Percentiles rank a stretch among this genome's conserved stretches.
Conservation (phyloP, 257 asterid species). For the Gynochthodes officinalis region DNA sequence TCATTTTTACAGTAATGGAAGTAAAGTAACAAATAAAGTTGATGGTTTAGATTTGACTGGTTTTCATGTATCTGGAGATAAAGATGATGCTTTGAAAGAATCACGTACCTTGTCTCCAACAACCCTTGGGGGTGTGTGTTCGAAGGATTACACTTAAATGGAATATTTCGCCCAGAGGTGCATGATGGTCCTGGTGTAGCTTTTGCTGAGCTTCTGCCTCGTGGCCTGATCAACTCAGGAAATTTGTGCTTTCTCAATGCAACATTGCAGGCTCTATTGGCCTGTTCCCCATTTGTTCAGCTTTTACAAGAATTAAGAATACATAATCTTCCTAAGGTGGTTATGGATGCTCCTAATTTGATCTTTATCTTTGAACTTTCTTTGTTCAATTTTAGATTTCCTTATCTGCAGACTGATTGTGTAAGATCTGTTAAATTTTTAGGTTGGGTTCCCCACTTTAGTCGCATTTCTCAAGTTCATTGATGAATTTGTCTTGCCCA, state of each 20-base stretch:
- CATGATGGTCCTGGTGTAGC: slow-evolving; percentile 35
- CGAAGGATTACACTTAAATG: slow-evolving; percentile 32
- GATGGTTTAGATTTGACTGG: slow-evolving; percentile 28
- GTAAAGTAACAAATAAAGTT: slow-evolving; percentile 21
- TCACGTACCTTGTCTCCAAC: slow-evolving; percentile 19
- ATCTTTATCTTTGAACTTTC: not conserved
- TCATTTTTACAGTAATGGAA: slow-evolving; percentile 25
- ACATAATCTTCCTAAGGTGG: slow-evolving; percentile 59
- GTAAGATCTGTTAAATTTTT: slow-evolving; percentile 17
- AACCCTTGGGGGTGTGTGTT: slow-evolving; percentile 24
- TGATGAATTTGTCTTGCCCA: slow-evolving; percentile 61
- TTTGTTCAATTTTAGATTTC: not conserved
- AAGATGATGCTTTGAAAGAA: slow-evolving; percentile 23
- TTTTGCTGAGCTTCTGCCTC: slow-evolving; percentile 60
- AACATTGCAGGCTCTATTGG: slow-evolving; percentile 82
- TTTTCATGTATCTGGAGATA: slow-evolving; percentile 36
- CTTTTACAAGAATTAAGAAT: slow-evolving; percentile 57
- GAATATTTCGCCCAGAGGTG: slow-evolving; percentile 19
- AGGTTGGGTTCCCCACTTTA: slow-evolving; percentile 74
- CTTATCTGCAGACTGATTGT: not conserved
- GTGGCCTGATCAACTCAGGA: slow-evolving; percentile 83
- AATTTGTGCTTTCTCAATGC: slow-evolving; percentile 95
- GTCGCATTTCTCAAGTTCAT: slow-evolving; percentile 69
- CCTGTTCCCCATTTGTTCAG: slow-evolving; percentile 84
- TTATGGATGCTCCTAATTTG: not conserved